Evolutionary conservation across 805 yeast genomes (phyloP).

Genomic region (Candida sakaeoensis): DNA sequence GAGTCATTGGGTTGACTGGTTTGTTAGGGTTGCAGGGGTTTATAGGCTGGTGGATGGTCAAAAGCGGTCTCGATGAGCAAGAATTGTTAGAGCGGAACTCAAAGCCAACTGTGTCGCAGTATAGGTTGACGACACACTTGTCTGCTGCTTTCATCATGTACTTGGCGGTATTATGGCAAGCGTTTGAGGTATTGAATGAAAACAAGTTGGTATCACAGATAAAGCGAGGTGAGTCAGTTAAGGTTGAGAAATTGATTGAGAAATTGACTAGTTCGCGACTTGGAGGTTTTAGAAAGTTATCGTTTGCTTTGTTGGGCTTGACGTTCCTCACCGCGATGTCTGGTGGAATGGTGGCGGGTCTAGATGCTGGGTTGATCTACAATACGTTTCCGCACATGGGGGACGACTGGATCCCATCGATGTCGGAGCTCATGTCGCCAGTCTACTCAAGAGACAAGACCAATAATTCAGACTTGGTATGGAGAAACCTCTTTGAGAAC

Average conservation of each 20-base stretch:
- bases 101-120: constrained; percentile 97
- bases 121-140: constrained; percentile 87
- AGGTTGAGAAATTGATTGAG: constrained; percentile 51
- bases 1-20: constrained; percentile 68
- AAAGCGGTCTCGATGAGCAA: constrained; percentile 84
- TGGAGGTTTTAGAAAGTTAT: constrained; percentile 51
- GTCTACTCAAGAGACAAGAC: constrained; percentile 64
- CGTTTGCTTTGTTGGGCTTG: constrained; percentile 57
- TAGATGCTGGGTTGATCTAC: constrained; percentile 95
- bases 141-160: constrained; percentile 90
- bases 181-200: constrained; percentile 77
- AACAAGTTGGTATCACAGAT: constrained; percentile 54
- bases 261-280: constrained; percentile 61
- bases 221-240: constrained; percentile 29
- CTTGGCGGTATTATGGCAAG: constrained; percentile 87
- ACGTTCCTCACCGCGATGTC: constrained; percentile 92
- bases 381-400: constrained; percentile 98
- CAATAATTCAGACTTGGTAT: constrained; percentile 61
- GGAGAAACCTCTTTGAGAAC: constrained; percentile 93
- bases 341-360: constrained; percentile 97
- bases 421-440: constrained; percentile 72
- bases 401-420: constrained; percentile 70
- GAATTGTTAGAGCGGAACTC: constrained; percentile 75
- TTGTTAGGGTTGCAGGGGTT: constrained; percentile 91
- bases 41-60: constrained; percentile 99